phyloP scores from a whole-genome alignment of 768 basidiomycete species.

The Coprinellus micaceus region DNA sequence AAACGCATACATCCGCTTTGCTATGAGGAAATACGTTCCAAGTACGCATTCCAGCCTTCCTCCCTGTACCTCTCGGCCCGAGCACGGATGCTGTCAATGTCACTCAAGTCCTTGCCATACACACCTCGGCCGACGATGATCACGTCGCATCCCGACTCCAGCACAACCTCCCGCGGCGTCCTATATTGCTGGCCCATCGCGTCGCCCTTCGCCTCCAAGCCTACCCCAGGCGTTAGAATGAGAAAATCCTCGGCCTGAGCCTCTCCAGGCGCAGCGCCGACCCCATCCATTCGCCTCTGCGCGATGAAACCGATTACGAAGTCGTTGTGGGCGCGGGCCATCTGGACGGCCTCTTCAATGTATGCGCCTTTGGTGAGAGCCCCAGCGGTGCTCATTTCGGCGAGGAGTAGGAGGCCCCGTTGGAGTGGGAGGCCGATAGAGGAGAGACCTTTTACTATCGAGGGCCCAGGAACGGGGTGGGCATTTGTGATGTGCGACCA shows the following conservation, averaged over 20 bases:
- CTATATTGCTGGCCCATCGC: constrained; percentile 93
- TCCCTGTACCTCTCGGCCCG: constrained; percentile 82
- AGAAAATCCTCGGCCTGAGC: constrained; percentile 73
- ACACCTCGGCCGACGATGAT: constrained; percentile 98
- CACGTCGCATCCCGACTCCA: constrained; percentile 83
- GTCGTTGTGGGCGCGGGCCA: constrained; percentile 76
- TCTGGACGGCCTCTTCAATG: constrained; percentile 77
- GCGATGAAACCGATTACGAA: constrained; percentile 98
- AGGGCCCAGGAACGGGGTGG: constrained; percentile 93
- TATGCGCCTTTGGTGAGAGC: constrained; percentile 81
- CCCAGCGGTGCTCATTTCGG: constrained; percentile 94
- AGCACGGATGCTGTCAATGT: constrained; percentile 42
- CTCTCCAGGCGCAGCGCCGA: constrained; percentile 39
- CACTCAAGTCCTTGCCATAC: constrained; percentile 59
- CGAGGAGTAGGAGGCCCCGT: constrained; percentile 85
- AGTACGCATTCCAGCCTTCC: constrained; percentile 92
- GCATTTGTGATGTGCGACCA: constrained; percentile 99
- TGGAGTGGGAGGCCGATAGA: constrained; percentile 81
- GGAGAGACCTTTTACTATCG: constrained; percentile 85
- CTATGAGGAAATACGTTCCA: constrained; percentile 41
- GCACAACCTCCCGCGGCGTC: constrained; percentile 80
- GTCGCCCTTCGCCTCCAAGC: constrained; percentile 75
- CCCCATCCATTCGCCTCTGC: constrained; percentile 74
- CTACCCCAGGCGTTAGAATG: constrained; percentile 90
- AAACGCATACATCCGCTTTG: not conserved